A percentile compares a stretch with the other conserved stretches of the same genome.
These are phyloP conservation scores for Daldinia childiae DNA, from an alignment of 495 filamentous ascomycete genomes.

Conservation along the genomic window DNA sequence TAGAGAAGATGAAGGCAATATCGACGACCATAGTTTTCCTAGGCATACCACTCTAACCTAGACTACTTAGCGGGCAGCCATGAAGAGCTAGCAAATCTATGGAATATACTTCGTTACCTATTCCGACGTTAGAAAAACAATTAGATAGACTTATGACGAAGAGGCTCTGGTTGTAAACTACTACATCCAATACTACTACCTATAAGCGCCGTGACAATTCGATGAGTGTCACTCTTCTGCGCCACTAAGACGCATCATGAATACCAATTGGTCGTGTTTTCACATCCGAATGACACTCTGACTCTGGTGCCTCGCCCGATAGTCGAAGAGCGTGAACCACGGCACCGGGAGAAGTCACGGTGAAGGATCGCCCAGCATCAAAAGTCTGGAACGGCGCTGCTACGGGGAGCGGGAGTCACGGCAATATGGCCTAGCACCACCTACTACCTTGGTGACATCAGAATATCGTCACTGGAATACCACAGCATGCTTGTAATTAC, in stretches of 20 bases:
- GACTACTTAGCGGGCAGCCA: neutral
- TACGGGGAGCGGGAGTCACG: constrained; percentile 13
- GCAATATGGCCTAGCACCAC: constrained; percentile 19
- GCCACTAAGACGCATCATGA: constrained; percentile 18
- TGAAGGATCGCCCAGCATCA: constrained; percentile 7
- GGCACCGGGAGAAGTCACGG: constrained; percentile 26
- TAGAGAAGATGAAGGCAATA: neutral
- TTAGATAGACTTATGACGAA: neutral
- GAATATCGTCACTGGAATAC: constrained; percentile 14
- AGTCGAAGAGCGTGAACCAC: constrained; percentile 16
- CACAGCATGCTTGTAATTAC: constrained; percentile 40
- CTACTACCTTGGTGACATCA: constrained; percentile 31
- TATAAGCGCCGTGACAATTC: constrained; percentile 23
- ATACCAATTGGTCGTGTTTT: constrained; percentile 23
- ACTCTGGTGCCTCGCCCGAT: constrained; percentile 29
- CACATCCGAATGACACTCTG: constrained; percentile 27
- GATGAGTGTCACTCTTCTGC: constrained; percentile 10
- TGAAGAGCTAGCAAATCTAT: neutral
- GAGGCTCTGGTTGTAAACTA: neutral
- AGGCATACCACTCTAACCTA: neutral
- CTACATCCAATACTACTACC: constrained; percentile 7
- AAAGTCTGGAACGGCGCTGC: constrained; percentile 14
- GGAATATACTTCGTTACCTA: neutral
- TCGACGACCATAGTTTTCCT: neutral
- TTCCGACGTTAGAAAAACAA: neutral